A percentile compares a stretch with the other conserved stretches of the same genome.
phyloP scores from a whole-genome alignment of 2,329 filamentous ascomycete genomes.

The Sporothrix globosa region DNA sequence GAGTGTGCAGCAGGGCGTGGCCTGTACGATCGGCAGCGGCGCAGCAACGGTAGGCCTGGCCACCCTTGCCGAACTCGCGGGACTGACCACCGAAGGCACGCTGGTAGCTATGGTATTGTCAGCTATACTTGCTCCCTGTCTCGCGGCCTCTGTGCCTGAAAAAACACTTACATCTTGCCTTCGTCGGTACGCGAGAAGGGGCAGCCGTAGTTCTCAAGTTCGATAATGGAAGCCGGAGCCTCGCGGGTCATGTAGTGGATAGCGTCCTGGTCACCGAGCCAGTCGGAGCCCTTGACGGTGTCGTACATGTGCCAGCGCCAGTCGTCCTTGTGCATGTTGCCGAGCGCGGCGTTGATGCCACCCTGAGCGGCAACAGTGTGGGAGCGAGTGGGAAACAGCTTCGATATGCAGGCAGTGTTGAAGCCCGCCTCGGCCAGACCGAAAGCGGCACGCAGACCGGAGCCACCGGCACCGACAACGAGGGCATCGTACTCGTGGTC shows the following conservation, averaged over 20 bases:
- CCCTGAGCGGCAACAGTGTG: slow-evolving; percentile 83
- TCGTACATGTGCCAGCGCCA: slow-evolving; percentile 99
- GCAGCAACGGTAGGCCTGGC: slow-evolving; percentile 96
- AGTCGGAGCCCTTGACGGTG: slow-evolving; percentile 96
- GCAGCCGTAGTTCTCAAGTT: slow-evolving; percentile 96
- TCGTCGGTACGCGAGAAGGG: slow-evolving; percentile 96
- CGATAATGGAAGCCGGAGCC: slow-evolving; percentile 86
- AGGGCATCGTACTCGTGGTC: slow-evolving; percentile 99
- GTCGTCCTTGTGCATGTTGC: slow-evolving; percentile 97
- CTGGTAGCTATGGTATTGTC: slow-evolving; percentile 69
- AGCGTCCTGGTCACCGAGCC: slow-evolving; percentile 95
- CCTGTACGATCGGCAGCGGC: slow-evolving; percentile 96
- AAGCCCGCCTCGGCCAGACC: slow-evolving; percentile 86
- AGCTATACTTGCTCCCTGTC: neutral
- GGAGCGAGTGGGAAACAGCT: slow-evolving; percentile 83
- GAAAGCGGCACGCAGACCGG: slow-evolving; percentile 80
- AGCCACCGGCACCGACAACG: slow-evolving; percentile 83
- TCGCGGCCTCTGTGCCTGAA: neutral
- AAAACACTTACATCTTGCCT: slow-evolving; percentile 74
- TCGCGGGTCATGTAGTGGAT: slow-evolving; percentile 99
- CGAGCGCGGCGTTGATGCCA: slow-evolving; percentile 84
- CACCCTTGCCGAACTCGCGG: slow-evolving; percentile 92
- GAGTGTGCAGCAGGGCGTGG: slow-evolving; percentile 95
- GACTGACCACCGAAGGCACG: slow-evolving; percentile 98
- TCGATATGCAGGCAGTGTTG: slow-evolving; percentile 85